Base-by-base conservation (phyloP, 2,329 filamentous ascomycete species). In the Aureobasidium leucospermi region DNA sequence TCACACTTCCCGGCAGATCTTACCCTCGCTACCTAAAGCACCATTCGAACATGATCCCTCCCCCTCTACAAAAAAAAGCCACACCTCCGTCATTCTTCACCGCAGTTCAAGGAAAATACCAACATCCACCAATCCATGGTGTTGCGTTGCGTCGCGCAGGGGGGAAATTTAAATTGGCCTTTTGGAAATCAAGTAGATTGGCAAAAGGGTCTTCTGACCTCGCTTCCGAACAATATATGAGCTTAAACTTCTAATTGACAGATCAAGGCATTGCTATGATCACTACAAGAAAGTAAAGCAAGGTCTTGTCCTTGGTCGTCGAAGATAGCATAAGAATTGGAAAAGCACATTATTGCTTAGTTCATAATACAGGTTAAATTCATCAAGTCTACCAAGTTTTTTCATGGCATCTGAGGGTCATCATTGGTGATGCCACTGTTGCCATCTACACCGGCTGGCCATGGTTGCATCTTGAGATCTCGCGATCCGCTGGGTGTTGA, bases 401-500 rank as follows among this genome's bases (percentile, higher is more conserved):
- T 7, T 42, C 15, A 42, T 9, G 39, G n/a, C 39, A 42, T 42
- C 13, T n/a, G 9, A 7, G 39, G 19, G 6, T 55, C 39, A 7
- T 55, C 29, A 23, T 31, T n/a, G 5, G 16, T 11, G 43, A 42
- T 32, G 9, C 23, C 51, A 55, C n/a, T 34, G 23, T 23, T 23
- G 2, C n/a, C 52, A 28, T 45, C 41, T 11, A 8, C 16, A 15
- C 36, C 41, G 13, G 41, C 52, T 16, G 52, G 52, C 52, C 52
- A 56, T 7, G 39, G 31, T 38, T 46, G 41, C 28, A 38, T 11
- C 41, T 56, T 56, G 19, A 46, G 43, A 47, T 76, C 73, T 31
- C 75, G 66, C 13, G 70, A 73, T 0, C 75, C 76, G 28, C 71
- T 72, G 0, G 75, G 75, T 10, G 75, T 77, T 2, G 74, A 72